Evolutionary conservation across 2,329 filamentous ascomycete genomes (phyloP).

Genomic region (Teratosphaeria nubilosa): DNA sequence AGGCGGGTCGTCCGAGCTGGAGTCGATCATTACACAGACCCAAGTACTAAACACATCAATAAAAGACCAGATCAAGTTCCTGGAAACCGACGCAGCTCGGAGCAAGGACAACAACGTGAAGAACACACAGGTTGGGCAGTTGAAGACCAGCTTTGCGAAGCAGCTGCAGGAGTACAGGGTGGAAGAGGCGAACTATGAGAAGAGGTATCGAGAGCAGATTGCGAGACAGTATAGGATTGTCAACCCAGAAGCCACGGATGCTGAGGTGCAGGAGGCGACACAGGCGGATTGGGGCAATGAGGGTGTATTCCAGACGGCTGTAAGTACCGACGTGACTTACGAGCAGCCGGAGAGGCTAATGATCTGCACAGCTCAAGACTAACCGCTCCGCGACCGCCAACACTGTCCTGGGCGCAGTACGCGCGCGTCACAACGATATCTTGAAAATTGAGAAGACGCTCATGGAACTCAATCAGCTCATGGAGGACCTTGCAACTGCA

Average conservation of each 20-base stretch:
- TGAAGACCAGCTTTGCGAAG: slow-evolving; percentile 63
- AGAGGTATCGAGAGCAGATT: slow-evolving; percentile 67
- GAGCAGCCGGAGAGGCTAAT: background rate
- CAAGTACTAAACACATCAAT: slow-evolving; percentile 65
- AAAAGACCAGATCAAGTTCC: slow-evolving; percentile 66
- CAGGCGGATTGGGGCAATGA: slow-evolving; percentile 66
- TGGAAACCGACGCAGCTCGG: slow-evolving; percentile 60
- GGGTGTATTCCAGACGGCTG: slow-evolving; percentile 72
- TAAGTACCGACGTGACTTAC: slow-evolving; percentile 36
- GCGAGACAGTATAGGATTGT: slow-evolving; percentile 68
- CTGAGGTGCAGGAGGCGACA: slow-evolving; percentile 58
- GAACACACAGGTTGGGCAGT: slow-evolving; percentile 55
- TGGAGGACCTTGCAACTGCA: slow-evolving; percentile 63
- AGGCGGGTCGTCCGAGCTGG: slow-evolving; percentile 44
- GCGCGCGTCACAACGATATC: slow-evolving; percentile 74
- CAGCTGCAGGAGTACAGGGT: slow-evolving; percentile 60
- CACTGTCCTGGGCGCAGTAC: slow-evolving; percentile 65
- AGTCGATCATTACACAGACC: slow-evolving; percentile 58
- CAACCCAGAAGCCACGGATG: slow-evolving; percentile 60
- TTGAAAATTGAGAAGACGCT: slow-evolving; percentile 70
- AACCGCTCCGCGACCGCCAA: slow-evolving; percentile 66
- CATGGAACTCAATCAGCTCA: slow-evolving; percentile 57
- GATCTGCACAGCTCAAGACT: slow-evolving; percentile 50
- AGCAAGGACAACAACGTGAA: slow-evolving; percentile 57
- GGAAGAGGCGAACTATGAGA: slow-evolving; percentile 61